A percentile compares a stretch with the other conserved stretches of the same genome.
Conservation (phyloP, 331 rosid genomes). For the Acacia pycnantha region DNA sequence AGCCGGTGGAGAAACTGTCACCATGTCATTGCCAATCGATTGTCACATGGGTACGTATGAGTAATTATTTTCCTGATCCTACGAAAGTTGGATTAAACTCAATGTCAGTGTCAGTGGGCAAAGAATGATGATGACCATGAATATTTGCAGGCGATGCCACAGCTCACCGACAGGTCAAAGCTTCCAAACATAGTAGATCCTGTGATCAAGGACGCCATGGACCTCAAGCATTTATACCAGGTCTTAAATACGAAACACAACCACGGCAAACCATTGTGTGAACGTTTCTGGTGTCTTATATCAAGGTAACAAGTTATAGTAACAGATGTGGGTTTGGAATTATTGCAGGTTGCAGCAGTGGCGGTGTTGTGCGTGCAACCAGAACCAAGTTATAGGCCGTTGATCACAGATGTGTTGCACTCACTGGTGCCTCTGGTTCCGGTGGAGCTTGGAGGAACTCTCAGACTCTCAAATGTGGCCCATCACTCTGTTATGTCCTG, state of each 20-base stretch:
- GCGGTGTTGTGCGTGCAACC: slow-evolving; percentile 97
- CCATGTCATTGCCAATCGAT: slow-evolving; percentile 89
- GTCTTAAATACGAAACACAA: slow-evolving; percentile 29
- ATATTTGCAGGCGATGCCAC: slow-evolving; percentile 91
- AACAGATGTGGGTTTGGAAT: not conserved
- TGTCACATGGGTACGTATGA: slow-evolving; percentile 86
- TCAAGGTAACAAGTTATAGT: too few species aligned
- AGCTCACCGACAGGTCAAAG: slow-evolving; percentile 87
- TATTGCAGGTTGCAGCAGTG: slow-evolving; percentile 83
- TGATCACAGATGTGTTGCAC: slow-evolving; percentile 85
- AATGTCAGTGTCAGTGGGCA: not conserved
- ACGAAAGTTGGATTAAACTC: not conserved
- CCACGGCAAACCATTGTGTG: not conserved
- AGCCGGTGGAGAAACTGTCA: slow-evolving; percentile 84
- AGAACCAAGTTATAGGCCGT: slow-evolving; percentile 85
- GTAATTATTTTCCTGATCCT: not conserved
- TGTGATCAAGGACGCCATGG: slow-evolving; percentile 75
- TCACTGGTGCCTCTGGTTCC: slow-evolving; percentile 93
- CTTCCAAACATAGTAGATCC: slow-evolving; percentile 84
- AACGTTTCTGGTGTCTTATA: too few species aligned
- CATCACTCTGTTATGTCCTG: not conserved
- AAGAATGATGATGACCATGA: not conserved
- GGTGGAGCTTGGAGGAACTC: slow-evolving; percentile 87
- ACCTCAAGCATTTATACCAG: slow-evolving; percentile 90
- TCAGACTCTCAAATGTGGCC: slow-evolving; percentile 42